These are phyloP conservation scores for Exophiala sideris DNA, from an alignment of 2,329 filamentous ascomycete genomes.

Conservation along the genomic window DNA sequence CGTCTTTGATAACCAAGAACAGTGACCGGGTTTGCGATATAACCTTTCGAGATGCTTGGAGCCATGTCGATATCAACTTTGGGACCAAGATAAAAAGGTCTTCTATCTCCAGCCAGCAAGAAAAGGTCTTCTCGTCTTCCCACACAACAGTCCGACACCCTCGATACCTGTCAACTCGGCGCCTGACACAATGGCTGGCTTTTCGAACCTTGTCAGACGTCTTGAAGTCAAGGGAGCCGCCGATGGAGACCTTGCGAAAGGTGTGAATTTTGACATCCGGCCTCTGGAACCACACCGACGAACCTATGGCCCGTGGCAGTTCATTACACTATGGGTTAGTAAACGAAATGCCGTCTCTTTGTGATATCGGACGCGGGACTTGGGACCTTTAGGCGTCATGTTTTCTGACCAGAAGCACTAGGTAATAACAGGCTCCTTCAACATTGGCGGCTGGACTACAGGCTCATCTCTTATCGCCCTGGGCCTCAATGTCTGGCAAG, in stretches of 20 bases:
- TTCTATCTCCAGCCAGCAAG: too few relatives aligned
- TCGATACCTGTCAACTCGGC: too few relatives aligned
- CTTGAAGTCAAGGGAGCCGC: constrained; percentile 3
- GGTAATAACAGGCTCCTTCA: constrained; percentile 28
- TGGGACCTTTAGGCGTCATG: too few relatives aligned
- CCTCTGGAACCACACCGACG: constrained; percentile 74
- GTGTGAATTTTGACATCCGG: constrained; percentile 2
- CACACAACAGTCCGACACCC: too few relatives aligned
- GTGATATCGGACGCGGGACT: too few relatives aligned
- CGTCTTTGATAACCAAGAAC: background rate
- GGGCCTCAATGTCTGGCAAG: constrained; percentile 29
- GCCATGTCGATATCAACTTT: too few relatives aligned
- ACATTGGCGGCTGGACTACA: constrained; percentile 32
- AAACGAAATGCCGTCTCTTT: too few relatives aligned
- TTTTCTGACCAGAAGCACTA: too few relatives aligned
- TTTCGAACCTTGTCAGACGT: background rate
- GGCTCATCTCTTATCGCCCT: constrained; percentile 31
- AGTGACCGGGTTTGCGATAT: background rate
- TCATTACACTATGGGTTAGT: constrained; percentile 39
- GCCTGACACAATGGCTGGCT: background rate
- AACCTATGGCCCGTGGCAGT: constrained; percentile 84
- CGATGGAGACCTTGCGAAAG: background rate
- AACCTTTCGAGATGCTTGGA: too few relatives aligned
- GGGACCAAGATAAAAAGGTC: too few relatives aligned
- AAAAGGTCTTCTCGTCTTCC: too few relatives aligned